Evolutionary conservation across 2,329 filamentous ascomycete species (phyloP).

Genomic region (Botrytis porri): DNA sequence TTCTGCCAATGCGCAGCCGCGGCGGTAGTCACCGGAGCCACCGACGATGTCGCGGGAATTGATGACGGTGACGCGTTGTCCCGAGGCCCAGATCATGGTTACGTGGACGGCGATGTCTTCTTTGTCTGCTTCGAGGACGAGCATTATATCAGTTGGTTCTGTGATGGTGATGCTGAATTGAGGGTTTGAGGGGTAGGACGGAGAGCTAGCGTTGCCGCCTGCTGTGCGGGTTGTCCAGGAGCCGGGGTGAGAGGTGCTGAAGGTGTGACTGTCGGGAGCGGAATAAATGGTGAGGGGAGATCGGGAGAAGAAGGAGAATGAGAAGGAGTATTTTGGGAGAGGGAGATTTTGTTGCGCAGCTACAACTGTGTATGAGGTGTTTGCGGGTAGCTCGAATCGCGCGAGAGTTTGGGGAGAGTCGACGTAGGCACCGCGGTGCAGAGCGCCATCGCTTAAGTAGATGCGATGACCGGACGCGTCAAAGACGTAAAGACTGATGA

Average conservation of each 20-base stretch:
- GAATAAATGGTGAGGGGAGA: constrained; percentile 57
- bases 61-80: constrained; percentile 67
- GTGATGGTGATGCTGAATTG: constrained; percentile 70
- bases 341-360: constrained; percentile 78
- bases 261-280: constrained; percentile 44
- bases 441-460: constrained; percentile 67
- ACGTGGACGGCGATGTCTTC: constrained; percentile 75
- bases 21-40: constrained; percentile 85
- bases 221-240: constrained; percentile 77
- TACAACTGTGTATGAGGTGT: constrained; percentile 57
- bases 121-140: constrained; percentile 68
- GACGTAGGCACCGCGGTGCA: constrained; percentile 80
- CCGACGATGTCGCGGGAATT: constrained; percentile 73
- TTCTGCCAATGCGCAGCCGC: constrained; percentile 71
- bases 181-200: constrained; percentile 80
- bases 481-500: constrained; percentile 85
- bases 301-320: constrained; percentile 76
- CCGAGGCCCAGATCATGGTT: constrained; percentile 75
- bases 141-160: constrained; percentile 58
- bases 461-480: constrained; percentile 67
- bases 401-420: constrained; percentile 91
- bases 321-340: constrained; percentile 74
- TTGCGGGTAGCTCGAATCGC: constrained; percentile 57
- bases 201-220: constrained; percentile 76
- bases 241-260: constrained; percentile 55